Base-by-base conservation (phyloP, 1,139 yeast genomes). In the Hansenula sp. region DNA sequence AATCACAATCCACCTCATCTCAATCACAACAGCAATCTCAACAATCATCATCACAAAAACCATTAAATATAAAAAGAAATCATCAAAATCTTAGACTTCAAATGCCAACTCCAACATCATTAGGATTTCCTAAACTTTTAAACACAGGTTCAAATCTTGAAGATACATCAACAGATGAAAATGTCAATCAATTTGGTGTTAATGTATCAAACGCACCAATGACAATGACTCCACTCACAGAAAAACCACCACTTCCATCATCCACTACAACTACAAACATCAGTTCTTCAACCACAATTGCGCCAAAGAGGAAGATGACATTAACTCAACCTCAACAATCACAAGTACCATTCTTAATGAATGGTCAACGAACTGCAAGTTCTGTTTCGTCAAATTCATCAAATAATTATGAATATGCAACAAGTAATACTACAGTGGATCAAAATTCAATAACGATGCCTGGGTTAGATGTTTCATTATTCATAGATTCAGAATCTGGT, bases 161-260 rank as follows among this genome's bases (percentile, higher is more conserved):
- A 14, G 51, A 50, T 11, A 7, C 25, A 4, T 18, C 22, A 22
- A 44, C 46, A n/a, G 57, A 55, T 40, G 62, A 61, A 18, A 73
- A 73, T 45, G 71, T 78, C 12, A 79, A 82, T 57, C 84, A 83
- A 55, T 79, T 79, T 66, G 84, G 89, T 36, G 70, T 79, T 48
- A 72, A 77, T 55, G 68, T 77, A 3, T 66, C 71, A 6, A 66
- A 67, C 36, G 56, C 71, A 19, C 77, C 83, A 13, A 64, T 82
- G 52, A 73, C 86, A 0, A 83, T 83, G 94, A 83, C 94, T 0
- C 94, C 92, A 1, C 79, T 83, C 2, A 72, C 85, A 2, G 94
- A 83, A 52, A 79, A 71, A 50, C 76, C 62, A 16, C 41, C 40
- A 24, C 33, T 36, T 10, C 34, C 37, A 29, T 20, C 30, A 16